Evolutionary conservation across 2,329 filamentous ascomycete species (phyloP), one percentile per base, ranked within the genome.

Genomic region (Claviceps paspali): DNA sequence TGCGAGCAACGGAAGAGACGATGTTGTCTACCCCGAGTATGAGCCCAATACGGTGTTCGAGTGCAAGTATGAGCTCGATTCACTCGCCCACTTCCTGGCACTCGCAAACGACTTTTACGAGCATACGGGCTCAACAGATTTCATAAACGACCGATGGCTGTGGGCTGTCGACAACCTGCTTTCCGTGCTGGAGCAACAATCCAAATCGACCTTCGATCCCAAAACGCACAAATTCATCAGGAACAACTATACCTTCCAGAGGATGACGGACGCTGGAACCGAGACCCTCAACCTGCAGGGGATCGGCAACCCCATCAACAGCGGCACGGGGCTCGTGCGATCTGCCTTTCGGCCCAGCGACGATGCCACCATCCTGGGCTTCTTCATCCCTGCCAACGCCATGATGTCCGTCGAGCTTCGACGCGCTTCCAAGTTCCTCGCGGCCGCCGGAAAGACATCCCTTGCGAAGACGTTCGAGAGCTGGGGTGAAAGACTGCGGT

Each of bases 41-140:
- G 86, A 96, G 51, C 80, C 80, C 0, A 73, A 68, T 0, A 73
- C 78, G 34, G 91, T 98, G 3, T 98, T 95, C 46, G 91, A 98
- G 60, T 98, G 91, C 73, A 98, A 98, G 61, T 98, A 96, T 59
- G 91, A 98, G 63, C 76, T 98, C 17, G 91, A 98, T 60, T 95
- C 87, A 7, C 68, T 98, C 1, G 91, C 87, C 0, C 80, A 92
- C 52, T 98, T 98, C 56, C 69, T 98, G 5, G 76, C 82, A 0
- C 63, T 98, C 2, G 74, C 70, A 14, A 95, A 94, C 50, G 78
- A 94, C 48, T 96, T 93, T 59, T 70, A 91, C 60, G 74, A 81
- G 28, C 71, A 83, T 51, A 92, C 85, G 0, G 70, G 70, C 2
- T 88, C 83, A 0, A 80, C 70, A 1, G 79, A 80, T 1, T 95